Conservation (phyloP, 495 filamentous ascomycete species). For the Diplogelasinospora grovesii region DNA sequence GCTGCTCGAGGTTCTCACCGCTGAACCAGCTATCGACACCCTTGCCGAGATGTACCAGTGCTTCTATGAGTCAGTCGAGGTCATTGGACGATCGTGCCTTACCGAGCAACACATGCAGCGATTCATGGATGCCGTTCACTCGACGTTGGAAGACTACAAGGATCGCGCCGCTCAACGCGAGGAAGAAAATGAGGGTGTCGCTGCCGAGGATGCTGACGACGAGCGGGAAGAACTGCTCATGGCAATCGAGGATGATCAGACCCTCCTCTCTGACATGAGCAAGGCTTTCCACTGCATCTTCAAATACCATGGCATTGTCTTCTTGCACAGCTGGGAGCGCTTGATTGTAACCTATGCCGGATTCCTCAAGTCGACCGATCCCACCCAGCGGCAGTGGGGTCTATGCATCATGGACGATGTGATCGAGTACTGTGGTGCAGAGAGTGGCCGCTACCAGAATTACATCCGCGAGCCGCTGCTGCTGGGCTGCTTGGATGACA, state of each 20-base stretch:
- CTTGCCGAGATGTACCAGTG: slow-evolving; percentile 99
- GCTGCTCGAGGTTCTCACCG: slow-evolving; percentile 87
- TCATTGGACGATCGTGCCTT: slow-evolving; percentile 78
- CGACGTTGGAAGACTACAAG: slow-evolving; percentile 86
- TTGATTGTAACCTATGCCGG: slow-evolving; percentile 75
- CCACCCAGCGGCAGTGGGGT: slow-evolving; percentile 96
- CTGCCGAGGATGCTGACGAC: slow-evolving; percentile 61
- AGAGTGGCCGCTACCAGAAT: slow-evolving; percentile 73
- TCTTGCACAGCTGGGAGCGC: slow-evolving; percentile 81
- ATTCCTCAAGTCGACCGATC: slow-evolving; percentile 76
- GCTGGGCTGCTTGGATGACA: slow-evolving; percentile 71
- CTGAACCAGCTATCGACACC: slow-evolving; percentile 92
- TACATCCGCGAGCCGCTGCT: slow-evolving; percentile 82
- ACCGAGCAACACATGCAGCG: slow-evolving; percentile 68
- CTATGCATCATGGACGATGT: slow-evolving; percentile 98
- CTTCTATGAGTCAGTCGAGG: slow-evolving; percentile 98
- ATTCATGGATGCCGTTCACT: slow-evolving; percentile 79
- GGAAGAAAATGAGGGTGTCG: slow-evolving; percentile 62
- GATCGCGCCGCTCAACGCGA: slow-evolving; percentile 69
- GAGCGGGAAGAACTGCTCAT: slow-evolving; percentile 73
- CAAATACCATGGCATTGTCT: slow-evolving; percentile 81
- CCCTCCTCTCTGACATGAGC: slow-evolving; percentile 97
- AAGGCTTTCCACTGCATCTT: slow-evolving; percentile 99
- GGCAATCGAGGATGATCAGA: slow-evolving; percentile 96
- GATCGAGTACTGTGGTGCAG: slow-evolving; percentile 86